Evolutionary conservation across 2,329 filamentous ascomycete species (phyloP).

Genomic region (Talaromyces verruculosus): DNA sequence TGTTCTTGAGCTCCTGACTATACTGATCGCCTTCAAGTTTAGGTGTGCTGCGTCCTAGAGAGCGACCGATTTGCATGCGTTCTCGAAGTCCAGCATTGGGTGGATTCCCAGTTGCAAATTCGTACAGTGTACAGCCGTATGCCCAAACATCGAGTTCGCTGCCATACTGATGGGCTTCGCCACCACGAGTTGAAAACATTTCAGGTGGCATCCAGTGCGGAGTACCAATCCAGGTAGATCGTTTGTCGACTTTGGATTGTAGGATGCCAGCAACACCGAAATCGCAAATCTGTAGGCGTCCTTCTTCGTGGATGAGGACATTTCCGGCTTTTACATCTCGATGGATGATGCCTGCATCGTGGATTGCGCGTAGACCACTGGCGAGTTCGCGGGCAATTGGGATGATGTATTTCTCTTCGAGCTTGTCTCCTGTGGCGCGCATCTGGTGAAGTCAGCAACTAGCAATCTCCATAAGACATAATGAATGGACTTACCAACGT

Average conservation of each 20-base stretch:
- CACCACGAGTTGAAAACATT: constrained; percentile 45
- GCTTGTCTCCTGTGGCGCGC: constrained; percentile 49
- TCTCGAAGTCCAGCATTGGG: constrained; percentile 50
- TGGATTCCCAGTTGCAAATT: constrained; percentile 51
- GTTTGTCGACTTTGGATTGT: constrained; percentile 60
- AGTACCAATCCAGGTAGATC: constrained; percentile 65
- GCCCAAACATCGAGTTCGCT: constrained; percentile 55
- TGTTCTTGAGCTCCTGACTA: constrained; percentile 46
- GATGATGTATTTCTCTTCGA: constrained; percentile 63
- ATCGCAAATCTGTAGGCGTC: constrained; percentile 63
- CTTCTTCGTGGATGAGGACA: constrained; percentile 63
- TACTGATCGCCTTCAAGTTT: constrained; percentile 46
- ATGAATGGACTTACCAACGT: constrained; percentile 55
- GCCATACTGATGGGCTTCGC: constrained; percentile 46
- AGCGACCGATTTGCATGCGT: constrained; percentile 49
- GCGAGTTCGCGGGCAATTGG: constrained; percentile 65
- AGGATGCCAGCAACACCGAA: constrained; percentile 66
- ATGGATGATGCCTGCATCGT: constrained; percentile 66
- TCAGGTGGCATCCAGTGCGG: constrained; percentile 68
- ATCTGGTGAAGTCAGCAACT: constrained; percentile 35
- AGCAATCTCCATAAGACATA: neutral
- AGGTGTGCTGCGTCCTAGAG: constrained; percentile 44
- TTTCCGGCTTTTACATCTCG: constrained; percentile 66
- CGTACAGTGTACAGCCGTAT: constrained; percentile 52
- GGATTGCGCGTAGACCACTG: constrained; percentile 60